Percentiles rank a stretch among this genome's conserved stretches.
Evolutionary conservation across 805 yeast species (phyloP).

Genomic region (Wickerhamomyces hampshirensis): DNA sequence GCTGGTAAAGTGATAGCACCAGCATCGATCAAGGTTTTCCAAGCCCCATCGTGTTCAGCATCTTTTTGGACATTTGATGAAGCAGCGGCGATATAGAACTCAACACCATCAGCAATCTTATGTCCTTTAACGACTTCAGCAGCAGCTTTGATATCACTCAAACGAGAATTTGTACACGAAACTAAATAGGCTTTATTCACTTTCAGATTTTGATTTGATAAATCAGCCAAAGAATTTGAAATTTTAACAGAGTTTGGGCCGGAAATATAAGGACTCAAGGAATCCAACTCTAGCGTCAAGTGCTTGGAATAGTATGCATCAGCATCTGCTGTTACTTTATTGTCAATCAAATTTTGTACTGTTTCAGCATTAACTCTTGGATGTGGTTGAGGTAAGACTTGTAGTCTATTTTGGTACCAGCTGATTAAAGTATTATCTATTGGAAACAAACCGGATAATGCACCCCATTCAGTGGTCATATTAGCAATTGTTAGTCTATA

Average conservation of each 20-base stretch:
- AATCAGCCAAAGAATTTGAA: constrained; percentile 69
- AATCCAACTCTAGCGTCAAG: constrained; percentile 69
- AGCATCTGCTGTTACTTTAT: constrained; percentile 47
- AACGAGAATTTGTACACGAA: constrained; percentile 95
- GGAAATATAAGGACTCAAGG: constrained; percentile 83
- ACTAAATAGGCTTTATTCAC: constrained; percentile 94
- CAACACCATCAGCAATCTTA: constrained; percentile 84
- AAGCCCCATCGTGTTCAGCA: constrained; percentile 87
- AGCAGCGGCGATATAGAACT: constrained; percentile 97
- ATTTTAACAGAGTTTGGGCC: constrained; percentile 98
- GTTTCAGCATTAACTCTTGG: constrained; percentile 72
- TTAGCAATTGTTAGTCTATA: constrained; percentile 90
- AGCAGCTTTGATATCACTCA: constrained; percentile 91
- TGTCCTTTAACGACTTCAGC: constrained; percentile 78
- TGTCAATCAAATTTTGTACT: constrained; percentile 45
- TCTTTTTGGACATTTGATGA: constrained; percentile 89
- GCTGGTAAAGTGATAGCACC: constrained; percentile 96
- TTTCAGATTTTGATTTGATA: constrained; percentile 66
- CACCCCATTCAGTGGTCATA: constrained; percentile 99
- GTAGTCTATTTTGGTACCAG: constrained; percentile 69
- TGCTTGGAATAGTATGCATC: constrained; percentile 90
- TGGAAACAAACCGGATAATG: constrained; percentile 95
- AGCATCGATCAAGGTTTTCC: constrained; percentile 85
- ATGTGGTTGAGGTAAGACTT: constrained; percentile 60
- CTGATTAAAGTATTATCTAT: constrained; percentile 73